These are phyloP conservation scores for Raphanus raphanistrum DNA, from an alignment of 345 rosid species.

Conservation along the genomic window DNA sequence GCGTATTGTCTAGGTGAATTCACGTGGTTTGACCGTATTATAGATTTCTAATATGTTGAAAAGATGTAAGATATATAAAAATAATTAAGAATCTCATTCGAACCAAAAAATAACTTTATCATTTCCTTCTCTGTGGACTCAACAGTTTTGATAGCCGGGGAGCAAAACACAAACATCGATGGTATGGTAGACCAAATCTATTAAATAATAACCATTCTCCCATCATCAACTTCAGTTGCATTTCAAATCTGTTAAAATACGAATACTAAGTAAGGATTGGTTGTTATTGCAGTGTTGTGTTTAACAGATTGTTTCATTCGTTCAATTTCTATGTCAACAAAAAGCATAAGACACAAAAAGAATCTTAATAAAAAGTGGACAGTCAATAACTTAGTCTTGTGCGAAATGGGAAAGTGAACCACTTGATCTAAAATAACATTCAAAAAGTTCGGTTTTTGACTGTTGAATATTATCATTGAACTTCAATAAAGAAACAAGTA, in stretches of 20 bases:
- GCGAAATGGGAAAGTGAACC: slow-evolving; percentile 9
- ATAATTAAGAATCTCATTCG: background rate
- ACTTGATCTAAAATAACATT: slow-evolving; percentile 19
- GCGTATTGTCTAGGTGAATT: slow-evolving; percentile 11
- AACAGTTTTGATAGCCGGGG: slow-evolving; percentile 1
- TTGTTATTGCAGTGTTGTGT: background rate
- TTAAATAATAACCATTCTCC: slow-evolving; percentile 3
- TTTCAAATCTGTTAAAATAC: background rate
- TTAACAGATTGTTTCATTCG: background rate
- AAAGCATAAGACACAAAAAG: background rate
- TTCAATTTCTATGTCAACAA: background rate
- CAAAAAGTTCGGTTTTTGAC: slow-evolving; percentile 40
- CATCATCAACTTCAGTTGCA: slow-evolving; percentile 3
- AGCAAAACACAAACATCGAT: slow-evolving; percentile 25
- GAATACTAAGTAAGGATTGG: background rate
- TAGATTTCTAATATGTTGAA: slow-evolving; percentile 8
- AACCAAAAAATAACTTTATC: slow-evolving; percentile 28
- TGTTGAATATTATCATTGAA: slow-evolving; percentile 27
- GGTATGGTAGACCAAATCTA: slow-evolving; percentile 23
- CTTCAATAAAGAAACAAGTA: background rate
- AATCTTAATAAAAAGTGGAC: background rate
- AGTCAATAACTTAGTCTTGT: slow-evolving; percentile 1
- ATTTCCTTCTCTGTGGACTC: slow-evolving; percentile 15
- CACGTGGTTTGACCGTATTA: slow-evolving; percentile 39
- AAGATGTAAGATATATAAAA: background rate